These are phyloP conservation scores for Amauroascus niger DNA, from an alignment of 2,329 filamentous ascomycete genomes.

Conservation along the genomic window DNA sequence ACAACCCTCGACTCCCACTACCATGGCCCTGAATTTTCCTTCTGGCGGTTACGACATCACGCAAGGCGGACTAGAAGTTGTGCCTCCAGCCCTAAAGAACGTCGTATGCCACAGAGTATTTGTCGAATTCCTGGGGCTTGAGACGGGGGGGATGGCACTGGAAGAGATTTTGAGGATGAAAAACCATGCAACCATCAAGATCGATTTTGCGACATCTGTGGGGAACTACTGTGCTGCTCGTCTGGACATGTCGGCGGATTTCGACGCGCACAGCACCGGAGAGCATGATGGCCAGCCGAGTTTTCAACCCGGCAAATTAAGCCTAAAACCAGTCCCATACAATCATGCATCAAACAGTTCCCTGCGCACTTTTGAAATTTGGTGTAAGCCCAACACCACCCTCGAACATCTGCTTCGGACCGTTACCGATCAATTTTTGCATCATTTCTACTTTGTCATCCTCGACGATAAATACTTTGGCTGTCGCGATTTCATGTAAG, in stretches of 20 bases:
- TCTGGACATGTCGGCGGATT: background rate
- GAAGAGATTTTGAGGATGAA: background rate
- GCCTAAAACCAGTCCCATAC: too few relatives aligned
- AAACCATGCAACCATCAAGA: background rate
- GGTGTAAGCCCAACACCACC: too few relatives aligned
- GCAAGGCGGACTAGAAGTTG: background rate
- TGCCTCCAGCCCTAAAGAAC: background rate
- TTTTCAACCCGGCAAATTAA: too few relatives aligned
- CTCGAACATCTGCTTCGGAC: too few relatives aligned
- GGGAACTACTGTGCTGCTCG: background rate
- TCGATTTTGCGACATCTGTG: background rate
- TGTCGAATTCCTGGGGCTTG: background rate
- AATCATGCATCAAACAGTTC: too few relatives aligned
- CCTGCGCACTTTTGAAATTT: too few relatives aligned
- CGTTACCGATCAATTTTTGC: background rate
- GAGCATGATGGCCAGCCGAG: too few relatives aligned
- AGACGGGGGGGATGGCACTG: background rate
- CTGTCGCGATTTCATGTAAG: background rate
- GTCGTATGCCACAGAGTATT: background rate
- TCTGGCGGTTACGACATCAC: too few relatives aligned
- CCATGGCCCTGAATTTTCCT: too few relatives aligned
- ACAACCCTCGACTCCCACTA: too few relatives aligned
- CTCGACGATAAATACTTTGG: background rate
- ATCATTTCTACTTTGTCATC: background rate
- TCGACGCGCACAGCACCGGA: too few relatives aligned